Evolutionary conservation across 306 rosid species (phyloP).

Genomic region (Trifolium dubium): DNA sequence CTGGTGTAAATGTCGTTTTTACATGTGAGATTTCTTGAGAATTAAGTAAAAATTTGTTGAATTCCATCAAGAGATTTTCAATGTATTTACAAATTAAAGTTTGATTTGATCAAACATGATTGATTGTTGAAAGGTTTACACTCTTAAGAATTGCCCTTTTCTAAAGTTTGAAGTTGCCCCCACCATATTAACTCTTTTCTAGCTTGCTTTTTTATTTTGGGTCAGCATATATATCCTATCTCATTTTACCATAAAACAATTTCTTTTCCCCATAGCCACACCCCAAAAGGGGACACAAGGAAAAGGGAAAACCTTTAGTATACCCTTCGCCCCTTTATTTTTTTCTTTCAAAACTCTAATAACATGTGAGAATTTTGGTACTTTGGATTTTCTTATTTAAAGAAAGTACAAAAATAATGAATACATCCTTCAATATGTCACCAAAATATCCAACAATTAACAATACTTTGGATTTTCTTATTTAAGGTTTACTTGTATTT

Average conservation of each 20-base stretch:
- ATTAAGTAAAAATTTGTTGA: too few relatives aligned
- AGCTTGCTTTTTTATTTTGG: neutral
- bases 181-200: neutral
- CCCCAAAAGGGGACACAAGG: neutral
- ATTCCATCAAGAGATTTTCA: too few relatives aligned
- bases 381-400: slow-evolving; percentile 13
- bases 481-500: neutral
- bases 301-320: neutral
- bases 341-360: neutral
- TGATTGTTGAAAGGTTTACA: too few relatives aligned
- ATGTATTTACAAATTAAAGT: too few relatives aligned
- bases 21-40: too few relatives aligned
- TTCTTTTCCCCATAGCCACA: slow-evolving; percentile 15
- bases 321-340: neutral
- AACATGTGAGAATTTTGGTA: neutral
- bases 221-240: neutral
- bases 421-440: slow-evolving; percentile 3
- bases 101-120: too few relatives aligned
- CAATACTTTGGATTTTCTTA: too few relatives aligned
- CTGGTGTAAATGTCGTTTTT: too few relatives aligned
- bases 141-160: neutral
- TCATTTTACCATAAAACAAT: neutral
- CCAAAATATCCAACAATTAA: slow-evolving; percentile 23
- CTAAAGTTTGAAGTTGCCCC: neutral
- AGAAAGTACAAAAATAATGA: slow-evolving; percentile 11